Base-by-base conservation (phyloP, 257 asterid genomes). In the Solanum lycopersicoides region DNA sequence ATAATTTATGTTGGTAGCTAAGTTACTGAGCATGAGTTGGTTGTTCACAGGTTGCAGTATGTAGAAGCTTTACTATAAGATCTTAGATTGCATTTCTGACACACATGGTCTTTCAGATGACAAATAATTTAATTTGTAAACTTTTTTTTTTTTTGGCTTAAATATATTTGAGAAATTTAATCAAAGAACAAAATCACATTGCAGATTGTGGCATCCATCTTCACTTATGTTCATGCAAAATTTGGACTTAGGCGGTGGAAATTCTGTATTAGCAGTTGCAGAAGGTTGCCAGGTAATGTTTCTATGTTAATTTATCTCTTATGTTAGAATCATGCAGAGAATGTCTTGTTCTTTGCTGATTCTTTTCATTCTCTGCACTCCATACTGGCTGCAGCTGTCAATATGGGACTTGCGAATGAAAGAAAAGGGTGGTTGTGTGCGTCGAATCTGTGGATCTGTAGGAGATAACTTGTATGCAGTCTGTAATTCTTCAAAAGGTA, bases 341-440 rank as follows among this genome's bases (percentile, higher is more conserved):
- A 42, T 84, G 23, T 50, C 68, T 79, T 3, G 42, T 21, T 34
- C 25, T 13, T 83, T 72, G 8, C 59, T 71, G 66, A 69, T 42
- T 72, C 35, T 9, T 63, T 59, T 23, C 59, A 34, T 83, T 39
- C 69, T 45, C 69, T 23, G 73, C 83, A 76, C 71, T 74, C 47
- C 83, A 44, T 68, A 82, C 73, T 66, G 88, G 77, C 74, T 90
- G 87, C 94, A 97, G 99, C 89, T 97, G 83, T 93, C 95, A 80
- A 88, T 95, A 90, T 97, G 98, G 99, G 99, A 97, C 90, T 89
- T 97, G 87, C 90, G 98, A 91, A 92, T 91, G 91, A 93, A 92
- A 91, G 98, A 95, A 92, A 95, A 95, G 47, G 98, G 99, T 39
- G 99, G 99, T 66, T 97, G 98, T 86, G 97, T 95, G 86, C 93